Evolutionary conservation across 148 eudicot genomes (phyloP), one percentile per base, ranked within the genome.

Genomic region (Nyssa sinensis): DNA sequence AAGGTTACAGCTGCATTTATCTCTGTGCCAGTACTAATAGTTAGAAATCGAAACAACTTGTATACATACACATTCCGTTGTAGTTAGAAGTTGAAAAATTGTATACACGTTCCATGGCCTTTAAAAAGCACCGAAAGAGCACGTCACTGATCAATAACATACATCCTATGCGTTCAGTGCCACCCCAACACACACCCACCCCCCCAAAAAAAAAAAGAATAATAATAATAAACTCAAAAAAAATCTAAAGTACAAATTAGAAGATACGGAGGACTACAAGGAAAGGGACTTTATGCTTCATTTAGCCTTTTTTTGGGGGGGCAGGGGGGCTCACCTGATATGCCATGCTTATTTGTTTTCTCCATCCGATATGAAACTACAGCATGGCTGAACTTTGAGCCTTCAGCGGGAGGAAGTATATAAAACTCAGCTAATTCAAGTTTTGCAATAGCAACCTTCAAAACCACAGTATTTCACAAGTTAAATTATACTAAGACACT

Each of bases 391-490:
- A 81, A 79, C 29, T 27, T 32, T 23, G 75, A 57, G 33, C 71
- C 71, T 14, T 29, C 57, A 21, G 29, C 69, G 9, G 83, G 81
- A n/a, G 90, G 77, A 67, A 34, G 41, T 64, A 87, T 79, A 81
- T 77, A 68, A 24, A 85, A 61, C 81, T 78, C 79, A 71, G 69
- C 60, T 55, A 74, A 62, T 24, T 47, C 77, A 67, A 75, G 49
- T 77, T 71, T 74, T 62, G 80, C 86, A 60, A 67, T 29, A 27
- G 88, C 88, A 39, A 85, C 81, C 91, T 84, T 77, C 41, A 79
- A 77, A 71, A 75, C 14, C 35, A 70, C 9, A 35, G 53, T 9
- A 33, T 32, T 32, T 49, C 17, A 19, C 34, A 64, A 39, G 25
- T 44, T 14, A 63, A 66, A 5, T 14, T 24, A 24, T 13, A 7